Base-by-base conservation (phyloP, 2,329 filamentous ascomycete species). In the Neopestalotiopsis sp. region DNA sequence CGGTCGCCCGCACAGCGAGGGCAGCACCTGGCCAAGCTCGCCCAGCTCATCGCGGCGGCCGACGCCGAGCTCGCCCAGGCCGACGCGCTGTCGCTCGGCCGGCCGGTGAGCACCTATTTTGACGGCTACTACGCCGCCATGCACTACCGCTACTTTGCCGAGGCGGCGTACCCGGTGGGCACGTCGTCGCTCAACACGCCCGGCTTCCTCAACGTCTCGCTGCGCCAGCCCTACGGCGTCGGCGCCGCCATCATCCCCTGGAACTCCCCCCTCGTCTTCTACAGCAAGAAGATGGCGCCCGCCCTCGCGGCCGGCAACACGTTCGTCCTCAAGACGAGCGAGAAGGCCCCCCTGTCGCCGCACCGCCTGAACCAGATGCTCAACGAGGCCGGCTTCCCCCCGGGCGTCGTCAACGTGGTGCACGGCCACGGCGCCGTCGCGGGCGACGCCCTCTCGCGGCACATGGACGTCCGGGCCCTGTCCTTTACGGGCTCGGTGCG, bases 211-310 rank as follows among this genome's bases (percentile, higher is more conserved):
- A 72, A 72, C 69, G 52, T 72, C 4, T 69, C 69, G 17, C 64
- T 71, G 20, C 66, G 68, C 40, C 68, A 71, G 68, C 70, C 70
- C 7, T 69, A 68, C 61, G 70, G 70, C 17, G 70, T 71, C 12
- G 67, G 66, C 68, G 70, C 68, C 34, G 68, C 68, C 59, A 70
- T 71, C 66, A 71, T 71, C 69, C 92, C 92, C 9, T 95, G 92
- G 91, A 95, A 95, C 78, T 94, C 92, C 73, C 93, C 93, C 1
- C 84, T 95, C 1, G 85, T 86, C 24, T 94, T 95, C 89, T 91
- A 91, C 17, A 90, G 89, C 4, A 92, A 91, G 91, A 94, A 94
- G 77, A 85, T 94, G 72, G 92, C 91, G 24, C 92, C 92, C 14
- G 89, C 89, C n/a, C 76, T 91, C 57, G 88, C 88, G 65, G 87